Base-by-base conservation (phyloP, 371 early-diverging fungal species). In the Mortierella sp. region DNA sequence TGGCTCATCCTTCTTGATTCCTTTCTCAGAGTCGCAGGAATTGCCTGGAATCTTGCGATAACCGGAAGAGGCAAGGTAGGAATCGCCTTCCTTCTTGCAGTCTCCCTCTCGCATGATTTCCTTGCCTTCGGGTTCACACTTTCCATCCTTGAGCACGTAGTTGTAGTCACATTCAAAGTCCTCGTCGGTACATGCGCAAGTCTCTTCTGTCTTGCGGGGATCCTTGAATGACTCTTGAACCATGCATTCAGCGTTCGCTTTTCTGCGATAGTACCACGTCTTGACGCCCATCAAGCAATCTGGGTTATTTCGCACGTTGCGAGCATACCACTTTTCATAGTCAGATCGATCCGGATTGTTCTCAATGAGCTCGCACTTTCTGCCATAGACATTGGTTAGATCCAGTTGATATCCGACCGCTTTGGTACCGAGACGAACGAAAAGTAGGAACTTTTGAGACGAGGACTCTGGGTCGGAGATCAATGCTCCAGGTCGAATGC, bases 81-180 rank as follows among this genome's bases (percentile, higher is more conserved):
- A 82, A 40, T 83, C 87, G 37, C 91, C 91, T 1, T 73, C 79
- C 31, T 79, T 78, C 37, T 66, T 83, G 78, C 94, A 94, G 17
- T 78, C 54, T 50, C 82, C 87, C 2, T 69, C 72, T 4, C 86
- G 80, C 16, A 92, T 78, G 8, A 63, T 63, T 64, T 87, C 86
- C 27, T 80, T 71, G 6, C 88, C 90, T 13, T 73, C 67, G 47
- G 84, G 83, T 8, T 79, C 73, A 76, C 95, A 95, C 29, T 80
- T 60, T 16, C 87, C 86, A 47, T 82, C 68, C 59, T 87, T 69
- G 4, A 84, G 86, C 17, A 85, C 85, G 79, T 89, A 96, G 69
- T 92, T 90, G 67, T 86, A 91, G 74, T 96, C 96, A 74, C 98
- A 98, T 81, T 97, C 97, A 67, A 87, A 97, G 79, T 98, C 98